Percentiles rank a stretch among this genome's conserved stretches.
These are phyloP conservation scores for Pseudocercospora musae DNA, from an alignment of 2,329 filamentous ascomycete genomes.

Conservation along the genomic window DNA sequence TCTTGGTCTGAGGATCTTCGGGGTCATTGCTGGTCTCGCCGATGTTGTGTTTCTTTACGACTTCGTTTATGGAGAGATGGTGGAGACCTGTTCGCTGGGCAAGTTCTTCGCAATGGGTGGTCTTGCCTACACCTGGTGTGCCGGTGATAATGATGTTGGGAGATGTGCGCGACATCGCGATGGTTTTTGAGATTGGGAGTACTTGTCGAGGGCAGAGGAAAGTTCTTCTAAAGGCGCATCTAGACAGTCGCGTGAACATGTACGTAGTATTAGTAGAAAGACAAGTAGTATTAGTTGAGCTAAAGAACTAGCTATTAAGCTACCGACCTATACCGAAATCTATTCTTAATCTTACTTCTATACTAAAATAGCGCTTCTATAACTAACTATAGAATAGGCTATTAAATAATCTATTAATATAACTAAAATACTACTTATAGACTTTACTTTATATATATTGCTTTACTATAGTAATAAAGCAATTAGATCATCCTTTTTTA, in stretches of 20 bases:
- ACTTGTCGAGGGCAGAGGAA: not conserved
- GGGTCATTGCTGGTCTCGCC: conserved; percentile 74
- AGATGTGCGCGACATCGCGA: conserved; percentile 40
- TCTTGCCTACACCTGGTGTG: conserved; percentile 94
- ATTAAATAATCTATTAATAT: too few species aligned
- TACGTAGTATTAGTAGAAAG: too few species aligned
- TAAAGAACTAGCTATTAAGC: too few species aligned
- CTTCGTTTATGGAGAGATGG: conserved; percentile 83
- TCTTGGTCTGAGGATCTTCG: conserved; percentile 79
- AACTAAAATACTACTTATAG: too few species aligned
- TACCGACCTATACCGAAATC: too few species aligned
- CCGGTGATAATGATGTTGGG: conserved; percentile 96
- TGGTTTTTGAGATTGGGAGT: not conserved
- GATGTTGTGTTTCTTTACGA: conserved; percentile 84
- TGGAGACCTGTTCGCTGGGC: conserved; percentile 72
- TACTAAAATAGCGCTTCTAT: too few species aligned
- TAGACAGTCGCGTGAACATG: not conserved
- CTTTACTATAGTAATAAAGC: too few species aligned
- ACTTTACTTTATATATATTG: too few species aligned
- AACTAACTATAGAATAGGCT: too few species aligned
- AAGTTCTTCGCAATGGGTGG: conserved; percentile 80
- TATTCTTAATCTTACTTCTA: too few species aligned
- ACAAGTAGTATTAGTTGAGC: too few species aligned
- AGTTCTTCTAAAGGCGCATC: not conserved
- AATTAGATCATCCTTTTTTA: too few species aligned